Evolutionary conservation across 805 yeast species (phyloP).

Genomic region (Sungouiella blattae): DNA sequence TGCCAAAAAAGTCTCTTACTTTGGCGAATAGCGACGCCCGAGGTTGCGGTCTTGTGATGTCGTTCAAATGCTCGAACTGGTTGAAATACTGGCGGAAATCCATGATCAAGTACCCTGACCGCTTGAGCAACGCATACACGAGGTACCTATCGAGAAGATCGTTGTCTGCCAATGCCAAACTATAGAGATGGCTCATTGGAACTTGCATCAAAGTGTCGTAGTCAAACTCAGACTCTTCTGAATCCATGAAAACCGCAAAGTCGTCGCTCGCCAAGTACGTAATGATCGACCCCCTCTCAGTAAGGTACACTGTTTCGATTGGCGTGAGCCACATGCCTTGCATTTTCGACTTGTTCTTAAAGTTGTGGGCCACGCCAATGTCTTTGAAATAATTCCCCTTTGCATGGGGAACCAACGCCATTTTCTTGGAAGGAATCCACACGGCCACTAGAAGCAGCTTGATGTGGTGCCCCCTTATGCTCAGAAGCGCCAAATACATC

Average conservation of each 20-base stretch:
- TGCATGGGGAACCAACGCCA: conserved; percentile 41
- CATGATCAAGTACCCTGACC: conserved; percentile 68
- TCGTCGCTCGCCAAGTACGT: conserved; percentile 22
- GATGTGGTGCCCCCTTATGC: conserved; percentile 43
- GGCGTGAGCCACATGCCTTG: conserved; percentile 48
- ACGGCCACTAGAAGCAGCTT: conserved; percentile 54
- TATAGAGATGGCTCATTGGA: conserved; percentile 62
- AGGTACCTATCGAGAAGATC: conserved; percentile 52
- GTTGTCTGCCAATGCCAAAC: conserved; percentile 39
- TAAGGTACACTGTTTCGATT: conserved; percentile 72
- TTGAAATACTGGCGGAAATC: conserved; percentile 9
- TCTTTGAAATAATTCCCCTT: conserved; percentile 72
- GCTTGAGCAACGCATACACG: conserved; percentile 69
- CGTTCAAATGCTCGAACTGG: conserved; percentile 15
- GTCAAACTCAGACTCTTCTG: conserved; percentile 20
- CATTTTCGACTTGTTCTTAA: conserved; percentile 9
- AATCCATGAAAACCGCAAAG: conserved; percentile 19
- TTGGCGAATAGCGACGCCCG: not conserved
- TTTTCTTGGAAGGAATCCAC: conserved; percentile 30
- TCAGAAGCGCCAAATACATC: conserved; percentile 66
- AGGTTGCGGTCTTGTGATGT: conserved; percentile 20
- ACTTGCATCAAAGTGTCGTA: conserved; percentile 32
- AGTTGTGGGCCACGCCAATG: conserved; percentile 53
- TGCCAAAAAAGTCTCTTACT: not conserved
- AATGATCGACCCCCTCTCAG: conserved; percentile 66